Evolutionary conservation across 1,284 basidiomycete species (phyloP).

Genomic region (Sporisorium exsertum): DNA sequence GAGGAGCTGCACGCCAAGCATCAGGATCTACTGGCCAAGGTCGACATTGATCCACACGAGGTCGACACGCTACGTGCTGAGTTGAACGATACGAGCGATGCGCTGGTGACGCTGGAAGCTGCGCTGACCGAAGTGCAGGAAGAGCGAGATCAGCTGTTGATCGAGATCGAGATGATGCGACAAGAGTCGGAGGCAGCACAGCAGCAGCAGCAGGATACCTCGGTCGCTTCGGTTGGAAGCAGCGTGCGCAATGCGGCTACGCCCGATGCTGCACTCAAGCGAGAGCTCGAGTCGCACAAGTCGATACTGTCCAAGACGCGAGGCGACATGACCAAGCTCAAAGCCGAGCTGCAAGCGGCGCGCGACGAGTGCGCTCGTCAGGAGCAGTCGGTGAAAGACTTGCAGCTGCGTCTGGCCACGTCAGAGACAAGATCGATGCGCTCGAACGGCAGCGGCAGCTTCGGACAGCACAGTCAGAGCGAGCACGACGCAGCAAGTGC

Average conservation of each 20-base stretch:
- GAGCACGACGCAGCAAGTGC: constrained; percentile 30
- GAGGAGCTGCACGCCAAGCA: constrained; percentile 51
- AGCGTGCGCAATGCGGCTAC: constrained; percentile 10
- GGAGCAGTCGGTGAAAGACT: constrained; percentile 50
- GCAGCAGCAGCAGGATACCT: constrained; percentile 27
- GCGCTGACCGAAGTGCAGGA: constrained; percentile 68
- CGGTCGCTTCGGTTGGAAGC: constrained; percentile 12
- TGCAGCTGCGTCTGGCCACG: constrained; percentile 49
- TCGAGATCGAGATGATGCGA: constrained; percentile 60
- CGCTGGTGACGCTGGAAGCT: constrained; percentile 68
- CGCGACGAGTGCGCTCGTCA: constrained; percentile 77
- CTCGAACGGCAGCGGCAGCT: constrained; percentile 45
- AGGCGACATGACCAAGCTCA: constrained; percentile 54
- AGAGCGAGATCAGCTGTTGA: constrained; percentile 67
- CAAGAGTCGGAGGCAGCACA: constrained; percentile 31
- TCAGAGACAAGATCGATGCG: constrained; percentile 56
- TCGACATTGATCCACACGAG: constrained; percentile 69
- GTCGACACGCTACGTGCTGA: constrained; percentile 77
- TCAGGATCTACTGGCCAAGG: constrained; percentile 36
- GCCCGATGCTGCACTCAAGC: constrained; percentile 38
- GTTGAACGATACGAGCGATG: constrained; percentile 68
- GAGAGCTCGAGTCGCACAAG: constrained; percentile 80
- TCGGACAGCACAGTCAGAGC: constrained; percentile 36
- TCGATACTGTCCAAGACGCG: constrained; percentile 75
- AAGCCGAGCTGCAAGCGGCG: constrained; percentile 82